Conservation (phyloP, 2,329 filamentous ascomycete species). For the Arthrobotrys entomopaga region DNA sequence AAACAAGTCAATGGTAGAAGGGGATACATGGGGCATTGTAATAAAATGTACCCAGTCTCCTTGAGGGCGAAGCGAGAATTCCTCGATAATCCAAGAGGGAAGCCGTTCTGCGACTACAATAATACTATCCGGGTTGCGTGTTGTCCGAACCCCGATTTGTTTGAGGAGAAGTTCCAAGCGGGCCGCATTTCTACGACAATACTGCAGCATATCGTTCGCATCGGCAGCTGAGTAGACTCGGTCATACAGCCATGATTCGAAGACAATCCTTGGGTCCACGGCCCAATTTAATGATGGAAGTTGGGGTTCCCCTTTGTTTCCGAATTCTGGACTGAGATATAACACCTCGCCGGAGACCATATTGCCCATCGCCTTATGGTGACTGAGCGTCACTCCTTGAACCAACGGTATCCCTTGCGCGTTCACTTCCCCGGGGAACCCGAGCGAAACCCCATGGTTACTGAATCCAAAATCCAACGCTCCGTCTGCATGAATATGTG, state of each 20-base stretch:
- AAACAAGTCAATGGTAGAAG: slow-evolving; percentile 26
- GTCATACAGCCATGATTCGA: slow-evolving; percentile 36
- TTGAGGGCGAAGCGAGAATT: slow-evolving; percentile 31
- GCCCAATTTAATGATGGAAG: slow-evolving; percentile 5
- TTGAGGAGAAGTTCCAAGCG: background rate
- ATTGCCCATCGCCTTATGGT: slow-evolving; percentile 32
- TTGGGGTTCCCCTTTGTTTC: background rate
- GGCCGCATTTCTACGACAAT: slow-evolving; percentile 22
- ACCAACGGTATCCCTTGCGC: slow-evolving; percentile 20
- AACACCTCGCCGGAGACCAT: slow-evolving; percentile 35
- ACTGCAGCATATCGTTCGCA: background rate
- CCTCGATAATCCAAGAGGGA: slow-evolving; percentile 39
- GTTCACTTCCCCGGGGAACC: slow-evolving; percentile 6
- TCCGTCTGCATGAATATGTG: too few relatives aligned
- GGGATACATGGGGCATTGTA: slow-evolving; percentile 30
- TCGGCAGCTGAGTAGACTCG: slow-evolving; percentile 18
- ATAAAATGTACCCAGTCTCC: slow-evolving; percentile 48
- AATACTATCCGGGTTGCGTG: slow-evolving; percentile 6
- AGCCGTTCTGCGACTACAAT: slow-evolving; percentile 35
- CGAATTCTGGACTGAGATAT: slow-evolving; percentile 3
- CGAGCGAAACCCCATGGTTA: slow-evolving; percentile 7
- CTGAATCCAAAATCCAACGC: background rate
- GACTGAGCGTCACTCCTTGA: slow-evolving; percentile 38
- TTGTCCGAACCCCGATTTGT: slow-evolving; percentile 18
- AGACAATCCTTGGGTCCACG: slow-evolving; percentile 39